These are phyloP conservation scores for Sordariomycetes sp. DNA, from an alignment of 2,329 filamentous ascomycete genomes.

Conservation along the genomic window DNA sequence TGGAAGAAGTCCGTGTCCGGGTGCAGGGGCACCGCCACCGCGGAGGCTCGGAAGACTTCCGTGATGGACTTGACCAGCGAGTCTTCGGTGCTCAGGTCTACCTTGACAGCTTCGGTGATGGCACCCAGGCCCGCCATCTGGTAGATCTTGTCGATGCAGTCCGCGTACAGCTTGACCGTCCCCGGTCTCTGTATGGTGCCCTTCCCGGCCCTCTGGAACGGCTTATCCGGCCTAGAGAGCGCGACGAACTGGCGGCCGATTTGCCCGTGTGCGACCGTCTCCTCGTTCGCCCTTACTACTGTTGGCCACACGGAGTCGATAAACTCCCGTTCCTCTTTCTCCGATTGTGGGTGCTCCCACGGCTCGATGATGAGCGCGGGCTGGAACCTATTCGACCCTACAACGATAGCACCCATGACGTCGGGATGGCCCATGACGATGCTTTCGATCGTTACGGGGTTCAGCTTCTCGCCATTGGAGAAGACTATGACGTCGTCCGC, in stretches of 20 bases:
- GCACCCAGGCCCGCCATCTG: slow-evolving; percentile 11
- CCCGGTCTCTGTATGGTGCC: slow-evolving; percentile 30
- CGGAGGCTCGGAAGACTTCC: slow-evolving; percentile 7
- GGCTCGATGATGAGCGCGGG: slow-evolving; percentile 37
- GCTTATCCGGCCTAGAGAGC: slow-evolving; percentile 26
- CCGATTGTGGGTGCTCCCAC: slow-evolving; percentile 12
- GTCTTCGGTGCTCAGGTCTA: slow-evolving; percentile 13
- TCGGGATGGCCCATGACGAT: slow-evolving; percentile 24
- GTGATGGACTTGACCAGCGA: slow-evolving; percentile 10
- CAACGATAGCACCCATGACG: slow-evolving; percentile 30
- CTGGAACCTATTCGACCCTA: slow-evolving; percentile 34
- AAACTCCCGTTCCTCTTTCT: slow-evolving; percentile 14
- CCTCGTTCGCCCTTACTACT: slow-evolving; percentile 29
- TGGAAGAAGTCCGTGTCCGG: slow-evolving; percentile 23
- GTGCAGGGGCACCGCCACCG: slow-evolving; percentile 6
- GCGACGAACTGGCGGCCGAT: slow-evolving; percentile 27
- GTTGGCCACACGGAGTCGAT: slow-evolving; percentile 31
- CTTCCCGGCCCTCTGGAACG: slow-evolving; percentile 32
- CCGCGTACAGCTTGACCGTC: slow-evolving; percentile 27
- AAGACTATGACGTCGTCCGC: slow-evolving; percentile 37
- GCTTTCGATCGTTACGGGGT: slow-evolving; percentile 29
- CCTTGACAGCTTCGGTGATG: slow-evolving; percentile 1
- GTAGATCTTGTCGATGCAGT: slow-evolving; percentile 32
- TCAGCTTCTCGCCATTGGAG: slow-evolving; percentile 39
- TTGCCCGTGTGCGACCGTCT: slow-evolving; percentile 32